phyloP scores from a whole-genome alignment of 2,329 filamentous ascomycete genomes.

The Periconia digitata region DNA sequence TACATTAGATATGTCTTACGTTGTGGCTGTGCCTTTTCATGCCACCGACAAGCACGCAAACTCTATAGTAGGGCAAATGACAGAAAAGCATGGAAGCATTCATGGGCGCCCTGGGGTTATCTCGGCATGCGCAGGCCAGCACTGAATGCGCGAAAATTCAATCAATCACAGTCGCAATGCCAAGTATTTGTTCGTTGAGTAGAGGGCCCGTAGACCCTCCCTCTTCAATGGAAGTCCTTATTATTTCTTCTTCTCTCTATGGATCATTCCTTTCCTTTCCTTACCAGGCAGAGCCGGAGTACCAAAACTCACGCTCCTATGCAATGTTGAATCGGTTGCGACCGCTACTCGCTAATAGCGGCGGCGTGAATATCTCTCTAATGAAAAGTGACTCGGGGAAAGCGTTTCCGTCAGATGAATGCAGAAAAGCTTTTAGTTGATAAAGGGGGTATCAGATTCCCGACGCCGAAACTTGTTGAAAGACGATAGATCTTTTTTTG shows the following conservation, averaged over 20 bases:
- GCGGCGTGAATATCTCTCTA: conserved; percentile 6
- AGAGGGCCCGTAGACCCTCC: not conserved
- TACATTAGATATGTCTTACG: no score
- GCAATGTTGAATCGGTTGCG: conserved; percentile 2
- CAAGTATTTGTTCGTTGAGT: not conserved
- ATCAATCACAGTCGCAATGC: not conserved
- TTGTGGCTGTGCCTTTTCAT: no score
- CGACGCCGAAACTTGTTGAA: conserved; percentile 47
- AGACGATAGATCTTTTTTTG: conserved; percentile 41
- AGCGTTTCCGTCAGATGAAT: conserved; percentile 24
- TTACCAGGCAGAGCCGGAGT: not conserved
- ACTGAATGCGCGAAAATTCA: not conserved
- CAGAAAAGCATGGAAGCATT: no score
- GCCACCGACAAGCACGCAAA: no score
- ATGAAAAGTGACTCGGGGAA: conserved; percentile 26
- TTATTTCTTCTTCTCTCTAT: not conserved
- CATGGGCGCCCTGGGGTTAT: no score
- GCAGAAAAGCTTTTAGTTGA: conserved; percentile 35
- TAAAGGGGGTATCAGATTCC: conserved; percentile 33
- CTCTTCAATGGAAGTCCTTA: not conserved
- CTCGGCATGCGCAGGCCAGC: no score
- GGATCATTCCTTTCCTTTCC: not conserved
- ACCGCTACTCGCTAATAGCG: not conserved
- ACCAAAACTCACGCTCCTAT: not conserved
- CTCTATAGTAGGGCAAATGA: no score